Percentiles rank a stretch among this genome's conserved stretches.
phyloP scores from a whole-genome alignment of 2,329 filamentous ascomycete genomes.

The Uncinocarpus reesii region DNA sequence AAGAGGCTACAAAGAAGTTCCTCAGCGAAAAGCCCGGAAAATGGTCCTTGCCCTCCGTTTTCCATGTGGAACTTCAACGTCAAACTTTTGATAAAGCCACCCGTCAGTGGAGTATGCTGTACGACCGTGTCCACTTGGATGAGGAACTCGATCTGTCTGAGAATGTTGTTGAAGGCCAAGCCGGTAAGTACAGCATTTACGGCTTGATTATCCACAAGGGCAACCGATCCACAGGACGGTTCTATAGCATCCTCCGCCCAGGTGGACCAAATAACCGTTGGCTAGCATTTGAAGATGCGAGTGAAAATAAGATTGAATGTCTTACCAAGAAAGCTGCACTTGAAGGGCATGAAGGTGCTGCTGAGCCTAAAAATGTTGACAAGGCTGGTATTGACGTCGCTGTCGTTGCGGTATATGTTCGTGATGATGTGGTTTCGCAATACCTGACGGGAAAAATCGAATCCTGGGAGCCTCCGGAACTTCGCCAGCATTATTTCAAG shows the following conservation, averaged over 20 bases:
- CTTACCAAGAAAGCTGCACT: constrained; percentile 48
- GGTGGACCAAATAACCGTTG: constrained; percentile 46
- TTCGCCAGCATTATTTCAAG: constrained; percentile 34
- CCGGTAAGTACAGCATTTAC: constrained; percentile 46
- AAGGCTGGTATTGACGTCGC: constrained; percentile 41
- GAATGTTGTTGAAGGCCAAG: constrained; percentile 27
- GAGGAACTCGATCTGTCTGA: constrained; percentile 43
- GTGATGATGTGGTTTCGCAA: constrained; percentile 38
- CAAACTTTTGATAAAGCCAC: constrained; percentile 46
- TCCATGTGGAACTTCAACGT: constrained; percentile 48
- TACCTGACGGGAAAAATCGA: constrained; percentile 36
- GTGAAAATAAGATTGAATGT: constrained; percentile 47
- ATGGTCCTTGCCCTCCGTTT: constrained; percentile 40
- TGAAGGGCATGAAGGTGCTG: constrained; percentile 41
- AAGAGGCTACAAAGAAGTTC: constrained; percentile 28
- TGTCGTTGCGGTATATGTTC: constrained; percentile 48
- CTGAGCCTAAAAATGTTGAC: constrained; percentile 30
- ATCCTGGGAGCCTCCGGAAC: constrained; percentile 40
- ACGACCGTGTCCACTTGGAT: constrained; percentile 47
- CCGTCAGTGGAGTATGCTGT: constrained; percentile 48
- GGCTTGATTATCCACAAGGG: constrained; percentile 52
- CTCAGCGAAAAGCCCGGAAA: constrained; percentile 28
- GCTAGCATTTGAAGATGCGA: constrained; percentile 50
- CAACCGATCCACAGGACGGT: constrained; percentile 47
- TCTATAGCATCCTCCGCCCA: constrained; percentile 51